Evolutionary conservation across 345 rosid species (phyloP).

Genomic region (Citrus maxima): DNA sequence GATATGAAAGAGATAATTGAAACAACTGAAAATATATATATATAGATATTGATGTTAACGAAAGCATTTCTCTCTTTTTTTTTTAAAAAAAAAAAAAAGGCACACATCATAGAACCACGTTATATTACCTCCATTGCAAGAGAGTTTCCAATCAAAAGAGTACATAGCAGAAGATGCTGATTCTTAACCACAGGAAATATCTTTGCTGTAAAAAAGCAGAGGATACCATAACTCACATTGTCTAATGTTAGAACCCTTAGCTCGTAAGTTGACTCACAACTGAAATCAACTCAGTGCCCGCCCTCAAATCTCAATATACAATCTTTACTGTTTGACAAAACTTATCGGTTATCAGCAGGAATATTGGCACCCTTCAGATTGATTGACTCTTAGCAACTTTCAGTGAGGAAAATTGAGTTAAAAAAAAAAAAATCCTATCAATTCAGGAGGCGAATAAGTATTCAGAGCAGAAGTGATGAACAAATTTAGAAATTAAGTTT

Average conservation of each 20-base stretch:
- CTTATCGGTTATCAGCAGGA: background rate
- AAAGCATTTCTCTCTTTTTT: background rate
- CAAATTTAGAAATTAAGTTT: background rate
- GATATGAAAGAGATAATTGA: background rate
- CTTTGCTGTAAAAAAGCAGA: conserved; percentile 51
- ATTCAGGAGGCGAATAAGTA: background rate
- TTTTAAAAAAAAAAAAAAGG: background rate
- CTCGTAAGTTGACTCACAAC: background rate
- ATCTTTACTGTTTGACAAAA: background rate
- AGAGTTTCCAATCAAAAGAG: conserved; percentile 88
- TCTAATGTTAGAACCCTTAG: background rate
- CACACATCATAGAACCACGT: background rate
- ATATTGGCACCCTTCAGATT: no score
- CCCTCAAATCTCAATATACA: no score
- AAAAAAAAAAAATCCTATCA: no score
- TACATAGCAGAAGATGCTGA: conserved; percentile 90
- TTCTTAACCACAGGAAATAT: conserved; percentile 91
- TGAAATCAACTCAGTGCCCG: background rate
- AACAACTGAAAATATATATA: background rate
- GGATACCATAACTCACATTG: background rate
- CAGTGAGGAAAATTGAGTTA: background rate
- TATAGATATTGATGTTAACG: background rate
- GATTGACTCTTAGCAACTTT: no score
- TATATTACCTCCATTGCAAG: conserved; percentile 85
- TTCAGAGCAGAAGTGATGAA: background rate